phyloP scores from a whole-genome alignment of 257 asterid genomes.

The Salvia splendens region DNA sequence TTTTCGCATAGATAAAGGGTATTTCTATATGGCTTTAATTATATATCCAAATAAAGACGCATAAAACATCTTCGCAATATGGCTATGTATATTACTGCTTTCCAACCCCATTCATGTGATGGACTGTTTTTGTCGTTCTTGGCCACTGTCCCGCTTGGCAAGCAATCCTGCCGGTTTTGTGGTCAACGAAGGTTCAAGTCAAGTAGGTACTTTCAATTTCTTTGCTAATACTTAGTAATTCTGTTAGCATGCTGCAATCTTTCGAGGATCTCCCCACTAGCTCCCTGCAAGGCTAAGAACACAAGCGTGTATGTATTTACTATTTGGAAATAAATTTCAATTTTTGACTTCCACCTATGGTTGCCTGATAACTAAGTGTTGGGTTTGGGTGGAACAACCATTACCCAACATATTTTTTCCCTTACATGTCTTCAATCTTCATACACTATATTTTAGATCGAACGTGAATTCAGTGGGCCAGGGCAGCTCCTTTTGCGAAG shows the following conservation, averaged over 20 bases:
- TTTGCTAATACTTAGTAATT: conserved; percentile 56
- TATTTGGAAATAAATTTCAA: conserved; percentile 40
- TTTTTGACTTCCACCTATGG: conserved; percentile 37
- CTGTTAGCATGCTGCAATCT: conserved; percentile 53
- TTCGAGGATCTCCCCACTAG: conserved; percentile 54
- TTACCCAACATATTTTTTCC: conserved; percentile 60
- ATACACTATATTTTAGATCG: conserved; percentile 55
- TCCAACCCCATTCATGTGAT: conserved; percentile 53
- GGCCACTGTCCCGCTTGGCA: conserved; percentile 76
- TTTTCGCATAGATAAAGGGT: conserved; percentile 34
- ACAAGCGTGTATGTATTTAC: conserved; percentile 59
- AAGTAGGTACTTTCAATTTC: conserved; percentile 73
- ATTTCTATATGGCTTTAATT: conserved; percentile 30
- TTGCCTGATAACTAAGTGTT: conserved; percentile 48
- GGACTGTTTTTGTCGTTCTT: conserved; percentile 52
- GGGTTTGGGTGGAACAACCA: conserved; percentile 56
- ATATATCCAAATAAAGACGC: conserved; percentile 26
- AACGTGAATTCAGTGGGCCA: conserved; percentile 85
- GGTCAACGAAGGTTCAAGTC: conserved; percentile 85
- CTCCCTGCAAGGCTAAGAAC: conserved; percentile 53
- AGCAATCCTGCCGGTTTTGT: conserved; percentile 72
- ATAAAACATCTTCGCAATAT: conserved; percentile 31
- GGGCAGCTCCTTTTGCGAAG: conserved; percentile 82
- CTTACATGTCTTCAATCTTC: conserved; percentile 38
- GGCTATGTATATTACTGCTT: conserved; percentile 38